Conservation (phyloP, 352 stramenopile species). For the Phytopythium oedochilum region DNA sequence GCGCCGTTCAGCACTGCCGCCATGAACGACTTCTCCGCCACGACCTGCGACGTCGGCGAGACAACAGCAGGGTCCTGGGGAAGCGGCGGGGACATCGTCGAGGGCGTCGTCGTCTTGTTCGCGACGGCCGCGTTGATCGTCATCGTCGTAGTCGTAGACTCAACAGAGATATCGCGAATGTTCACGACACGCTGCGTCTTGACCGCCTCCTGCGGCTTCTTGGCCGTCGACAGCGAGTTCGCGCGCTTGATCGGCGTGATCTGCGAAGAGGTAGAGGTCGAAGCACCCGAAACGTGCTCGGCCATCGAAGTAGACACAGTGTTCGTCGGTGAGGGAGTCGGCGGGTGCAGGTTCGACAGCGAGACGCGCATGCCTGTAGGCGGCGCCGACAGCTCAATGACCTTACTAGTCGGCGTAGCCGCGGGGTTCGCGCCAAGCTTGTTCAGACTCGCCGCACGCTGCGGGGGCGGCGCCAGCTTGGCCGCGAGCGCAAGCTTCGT, state of each 20-base stretch:
- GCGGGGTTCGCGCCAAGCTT: slow-evolving; percentile 13
- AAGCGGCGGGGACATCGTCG: not conserved
- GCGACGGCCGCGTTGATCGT: slow-evolving; percentile 4
- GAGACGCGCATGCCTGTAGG: slow-evolving; percentile 39
- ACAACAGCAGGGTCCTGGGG: slow-evolving; percentile 16
- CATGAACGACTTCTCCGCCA: slow-evolving; percentile 41
- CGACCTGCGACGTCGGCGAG: slow-evolving; percentile 26
- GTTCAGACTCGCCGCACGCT: slow-evolving; percentile 39
- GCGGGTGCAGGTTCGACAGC: slow-evolving; percentile 41
- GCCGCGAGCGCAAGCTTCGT: slow-evolving; percentile 74
- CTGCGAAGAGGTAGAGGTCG: slow-evolving; percentile 4
- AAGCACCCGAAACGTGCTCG: not conserved
- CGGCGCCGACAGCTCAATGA: slow-evolving; percentile 39
- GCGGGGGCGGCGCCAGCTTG: slow-evolving; percentile 51
- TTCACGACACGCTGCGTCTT: slow-evolving; percentile 79
- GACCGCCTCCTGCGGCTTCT: slow-evolving; percentile 45
- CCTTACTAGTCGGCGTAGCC: slow-evolving; percentile 13
- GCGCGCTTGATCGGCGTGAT: slow-evolving; percentile 55
- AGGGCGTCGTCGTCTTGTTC: not conserved
- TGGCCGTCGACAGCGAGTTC: slow-evolving; percentile 41
- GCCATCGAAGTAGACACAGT: slow-evolving; percentile 12
- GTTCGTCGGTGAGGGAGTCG: slow-evolving; percentile 16
- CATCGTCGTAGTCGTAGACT: slow-evolving; percentile 8
- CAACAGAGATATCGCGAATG: slow-evolving; percentile 48
- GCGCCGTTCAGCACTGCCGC: slow-evolving; percentile 41